These are phyloP conservation scores for Aleurites moluccanus DNA, from an alignment of 441 rosid genomes.

Conservation along the genomic window DNA sequence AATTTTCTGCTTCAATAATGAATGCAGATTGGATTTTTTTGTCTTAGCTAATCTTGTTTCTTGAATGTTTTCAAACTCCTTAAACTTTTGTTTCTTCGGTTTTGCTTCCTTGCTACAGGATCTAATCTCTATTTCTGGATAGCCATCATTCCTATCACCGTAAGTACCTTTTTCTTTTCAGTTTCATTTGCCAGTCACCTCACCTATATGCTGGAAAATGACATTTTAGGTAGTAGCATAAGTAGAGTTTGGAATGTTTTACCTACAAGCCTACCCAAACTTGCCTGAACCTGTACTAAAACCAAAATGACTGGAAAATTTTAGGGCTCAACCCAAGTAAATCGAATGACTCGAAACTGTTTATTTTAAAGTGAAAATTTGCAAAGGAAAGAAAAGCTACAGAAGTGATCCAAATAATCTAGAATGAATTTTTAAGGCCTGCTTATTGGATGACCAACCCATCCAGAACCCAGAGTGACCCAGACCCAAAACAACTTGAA, in stretches of 20 bases:
- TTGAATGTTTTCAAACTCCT: conserved; percentile 10
- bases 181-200: conserved; percentile 13
- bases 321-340: neutral
- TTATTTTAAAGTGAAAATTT: neutral
- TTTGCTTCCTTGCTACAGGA: conserved; percentile 45
- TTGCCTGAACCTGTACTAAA: neutral
- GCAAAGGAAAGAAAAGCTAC: neutral
- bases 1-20: neutral
- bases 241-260: neutral
- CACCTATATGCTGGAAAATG: conserved; percentile 2
- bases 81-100: conserved; percentile 10
- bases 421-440: neutral
- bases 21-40: conserved; percentile 13
- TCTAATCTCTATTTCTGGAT: conserved; percentile 98
- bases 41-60: neutral
- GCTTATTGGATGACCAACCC: neutral
- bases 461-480: neutral
- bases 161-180: conserved; percentile 36
- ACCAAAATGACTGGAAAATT: neutral
- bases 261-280: neutral
- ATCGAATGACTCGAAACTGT: neutral
- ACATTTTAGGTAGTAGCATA: neutral
- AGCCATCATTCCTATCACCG: conserved; percentile 80
- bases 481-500: neutral
- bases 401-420: neutral